Percentiles rank a stretch among this genome's conserved stretches.
Conservation (phyloP, 2,329 filamentous ascomycete species). For the Fusarium sp. region DNA sequence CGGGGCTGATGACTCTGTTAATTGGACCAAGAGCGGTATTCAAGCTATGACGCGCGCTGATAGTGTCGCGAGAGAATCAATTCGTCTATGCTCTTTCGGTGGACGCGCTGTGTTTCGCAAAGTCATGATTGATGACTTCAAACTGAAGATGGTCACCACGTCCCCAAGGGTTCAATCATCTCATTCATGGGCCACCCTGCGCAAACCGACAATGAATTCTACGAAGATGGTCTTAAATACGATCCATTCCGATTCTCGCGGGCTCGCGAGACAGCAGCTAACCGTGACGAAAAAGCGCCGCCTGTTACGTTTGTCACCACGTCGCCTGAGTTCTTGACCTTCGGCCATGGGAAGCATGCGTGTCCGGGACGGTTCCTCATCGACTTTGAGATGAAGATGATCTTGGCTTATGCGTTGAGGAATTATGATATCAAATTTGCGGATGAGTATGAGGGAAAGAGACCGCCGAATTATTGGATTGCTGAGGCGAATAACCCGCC, state of each 20-base stretch:
- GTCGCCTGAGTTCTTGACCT: constrained; percentile 47
- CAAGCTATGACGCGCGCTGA: constrained; percentile 54
- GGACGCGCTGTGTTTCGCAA: constrained; percentile 47
- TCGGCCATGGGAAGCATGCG: constrained; percentile 52
- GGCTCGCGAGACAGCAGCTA: constrained; percentile 45
- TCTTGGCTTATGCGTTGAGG: constrained; percentile 37
- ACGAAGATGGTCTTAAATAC: constrained; percentile 52
- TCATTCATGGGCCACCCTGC: constrained; percentile 49
- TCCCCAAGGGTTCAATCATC: constrained; percentile 50
- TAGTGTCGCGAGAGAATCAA: constrained; percentile 57
- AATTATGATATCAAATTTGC: constrained; percentile 41
- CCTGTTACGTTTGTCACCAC: constrained; percentile 32
- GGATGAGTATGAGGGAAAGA: constrained; percentile 34
- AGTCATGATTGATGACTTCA: constrained; percentile 46
- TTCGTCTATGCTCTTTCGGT: constrained; percentile 52
- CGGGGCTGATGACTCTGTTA: constrained; percentile 29
- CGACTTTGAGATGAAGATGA: constrained; percentile 51
- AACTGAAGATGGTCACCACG: constrained; percentile 48
- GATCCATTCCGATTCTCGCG: constrained; percentile 58
- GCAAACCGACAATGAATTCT: constrained; percentile 47
- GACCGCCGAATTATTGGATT: constrained; percentile 37
- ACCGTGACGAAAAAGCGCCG: constrained; percentile 19
- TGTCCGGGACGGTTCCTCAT: constrained; percentile 49
- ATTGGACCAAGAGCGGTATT: constrained; percentile 56
- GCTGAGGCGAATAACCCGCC: constrained; percentile 38